Evolutionary conservation across 2,329 filamentous ascomycete species (phyloP).

Genomic region (Aspergillus pseudoterreus): DNA sequence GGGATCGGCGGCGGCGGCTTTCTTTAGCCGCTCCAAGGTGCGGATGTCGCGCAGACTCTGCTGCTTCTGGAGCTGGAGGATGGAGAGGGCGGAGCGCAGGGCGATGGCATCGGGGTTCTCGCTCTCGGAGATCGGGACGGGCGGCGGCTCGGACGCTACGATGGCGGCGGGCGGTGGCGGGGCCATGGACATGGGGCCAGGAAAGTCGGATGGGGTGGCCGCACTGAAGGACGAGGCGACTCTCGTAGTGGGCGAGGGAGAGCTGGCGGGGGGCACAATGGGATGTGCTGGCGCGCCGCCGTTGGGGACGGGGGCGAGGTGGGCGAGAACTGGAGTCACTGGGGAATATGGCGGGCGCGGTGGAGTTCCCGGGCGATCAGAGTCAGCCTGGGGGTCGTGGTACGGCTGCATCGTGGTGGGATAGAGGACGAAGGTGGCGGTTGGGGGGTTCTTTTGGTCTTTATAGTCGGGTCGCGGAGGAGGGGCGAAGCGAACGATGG

Average conservation of each 20-base stretch:
- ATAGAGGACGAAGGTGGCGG: not conserved
- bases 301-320: constrained; percentile 26
- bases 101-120: constrained; percentile 83
- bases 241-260: constrained; percentile 24
- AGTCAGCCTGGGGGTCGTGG: constrained; percentile 14
- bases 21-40: constrained; percentile 65
- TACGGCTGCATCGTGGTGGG: constrained; percentile 20
- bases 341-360: constrained; percentile 46
- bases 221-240: not conserved
- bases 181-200: not conserved
- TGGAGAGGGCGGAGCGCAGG: constrained; percentile 76
- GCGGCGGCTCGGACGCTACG: constrained; percentile 35
- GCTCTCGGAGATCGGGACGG: constrained; percentile 45
- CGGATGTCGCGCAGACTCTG: constrained; percentile 74
- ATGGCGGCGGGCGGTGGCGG: constrained; percentile 10
- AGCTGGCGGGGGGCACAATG: constrained; percentile 30
- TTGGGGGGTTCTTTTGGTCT: not conserved
- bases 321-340: constrained; percentile 43
- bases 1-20: constrained; percentile 67
- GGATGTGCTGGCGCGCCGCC: constrained; percentile 17
- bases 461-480: not conserved
- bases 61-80: constrained; percentile 80
- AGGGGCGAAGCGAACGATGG: not conserved
- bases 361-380: constrained; percentile 34
- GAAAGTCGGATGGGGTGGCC: not conserved